Evolutionary conservation across 2,329 filamentous ascomycete genomes (phyloP).

Genomic region (Lachnellula subtilissima): DNA sequence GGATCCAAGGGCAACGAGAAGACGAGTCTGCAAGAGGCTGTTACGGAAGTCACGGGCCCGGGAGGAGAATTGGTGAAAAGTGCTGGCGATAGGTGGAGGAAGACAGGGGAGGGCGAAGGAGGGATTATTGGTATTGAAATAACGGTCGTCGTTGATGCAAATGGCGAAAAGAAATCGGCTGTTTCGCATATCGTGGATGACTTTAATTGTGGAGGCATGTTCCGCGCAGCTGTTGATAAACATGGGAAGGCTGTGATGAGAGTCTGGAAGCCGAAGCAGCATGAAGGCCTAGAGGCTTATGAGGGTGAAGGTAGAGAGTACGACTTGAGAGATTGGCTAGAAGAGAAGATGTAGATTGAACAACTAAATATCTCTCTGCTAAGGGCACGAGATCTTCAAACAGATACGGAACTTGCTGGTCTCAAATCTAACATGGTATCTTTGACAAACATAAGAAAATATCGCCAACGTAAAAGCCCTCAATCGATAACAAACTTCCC

Average conservation of each 20-base stretch:
- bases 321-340: conserved; percentile 27
- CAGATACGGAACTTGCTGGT: background rate
- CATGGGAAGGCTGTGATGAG: conserved; percentile 52
- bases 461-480: background rate
- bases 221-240: conserved; percentile 69
- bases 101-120: conserved; percentile 73
- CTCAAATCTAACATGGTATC: background rate
- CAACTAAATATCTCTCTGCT: background rate
- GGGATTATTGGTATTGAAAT: conserved; percentile 80
- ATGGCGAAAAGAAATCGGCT: conserved; percentile 38
- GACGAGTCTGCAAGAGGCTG: conserved; percentile 49
- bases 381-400: background rate
- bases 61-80: conserved; percentile 69
- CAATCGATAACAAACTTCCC: conserved; percentile 13
- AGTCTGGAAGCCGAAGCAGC: conserved; percentile 43
- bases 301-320: conserved; percentile 30
- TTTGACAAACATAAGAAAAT: background rate
- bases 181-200: conserved; percentile 61
- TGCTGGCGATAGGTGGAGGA: conserved; percentile 68
- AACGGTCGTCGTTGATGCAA: conserved; percentile 41
- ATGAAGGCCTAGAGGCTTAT: conserved; percentile 29
- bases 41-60: conserved; percentile 63
- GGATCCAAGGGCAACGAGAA: conserved; percentile 13
- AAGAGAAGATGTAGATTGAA: conserved; percentile 16
- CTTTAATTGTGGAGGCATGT: conserved; percentile 86